A percentile compares a stretch with the other conserved stretches of the same genome.
phyloP scores from a whole-genome alignment of 2,329 filamentous ascomycete genomes.

The Penicillium carneum region DNA sequence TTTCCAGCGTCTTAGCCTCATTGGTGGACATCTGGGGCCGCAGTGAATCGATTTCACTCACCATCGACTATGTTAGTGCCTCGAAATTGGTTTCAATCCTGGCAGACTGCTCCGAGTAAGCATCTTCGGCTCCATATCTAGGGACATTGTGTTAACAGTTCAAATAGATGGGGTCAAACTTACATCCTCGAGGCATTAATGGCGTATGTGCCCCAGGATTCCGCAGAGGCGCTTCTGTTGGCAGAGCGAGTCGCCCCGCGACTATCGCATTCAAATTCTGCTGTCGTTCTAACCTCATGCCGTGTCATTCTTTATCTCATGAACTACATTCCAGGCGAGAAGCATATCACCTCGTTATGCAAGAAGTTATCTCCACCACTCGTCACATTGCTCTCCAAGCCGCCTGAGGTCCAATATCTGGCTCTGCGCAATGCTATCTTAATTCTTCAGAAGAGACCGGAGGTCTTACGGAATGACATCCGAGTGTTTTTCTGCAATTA shows the following conservation, averaged over 20 bases:
- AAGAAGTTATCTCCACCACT: constrained; percentile 93
- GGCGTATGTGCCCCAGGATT: constrained; percentile 94
- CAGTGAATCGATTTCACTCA: constrained; percentile 95
- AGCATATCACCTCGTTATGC: constrained; percentile 84
- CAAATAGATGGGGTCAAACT: constrained; percentile 88
- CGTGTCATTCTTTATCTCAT: constrained; percentile 95
- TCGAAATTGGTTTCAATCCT: constrained; percentile 98
- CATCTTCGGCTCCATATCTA: constrained; percentile 26
- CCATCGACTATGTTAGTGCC: constrained; percentile 95
- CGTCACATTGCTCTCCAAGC: constrained; percentile 92
- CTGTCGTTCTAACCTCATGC: constrained; percentile 94
- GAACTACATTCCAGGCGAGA: constrained; percentile 96
- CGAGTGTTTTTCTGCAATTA: constrained; percentile 99
- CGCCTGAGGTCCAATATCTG: constrained; percentile 96
- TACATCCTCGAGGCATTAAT: constrained; percentile 98
- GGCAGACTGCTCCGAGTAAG: constrained; percentile 94
- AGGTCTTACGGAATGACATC: constrained; percentile 94
- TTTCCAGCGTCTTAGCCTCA: constrained; percentile 87
- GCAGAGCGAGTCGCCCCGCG: constrained; percentile 95
- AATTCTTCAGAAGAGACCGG: constrained; percentile 89
- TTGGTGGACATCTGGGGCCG: constrained; percentile 98
- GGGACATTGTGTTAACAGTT: constrained; percentile 21
- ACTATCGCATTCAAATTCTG: constrained; percentile 93
- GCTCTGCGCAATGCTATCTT: constrained; percentile 91
- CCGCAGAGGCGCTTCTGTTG: constrained; percentile 82